Percentiles rank a stretch among this genome's conserved stretches.
Conservation (phyloP, 371 early-diverging fungal genomes). For the Actinomortierella ambigua region DNA sequence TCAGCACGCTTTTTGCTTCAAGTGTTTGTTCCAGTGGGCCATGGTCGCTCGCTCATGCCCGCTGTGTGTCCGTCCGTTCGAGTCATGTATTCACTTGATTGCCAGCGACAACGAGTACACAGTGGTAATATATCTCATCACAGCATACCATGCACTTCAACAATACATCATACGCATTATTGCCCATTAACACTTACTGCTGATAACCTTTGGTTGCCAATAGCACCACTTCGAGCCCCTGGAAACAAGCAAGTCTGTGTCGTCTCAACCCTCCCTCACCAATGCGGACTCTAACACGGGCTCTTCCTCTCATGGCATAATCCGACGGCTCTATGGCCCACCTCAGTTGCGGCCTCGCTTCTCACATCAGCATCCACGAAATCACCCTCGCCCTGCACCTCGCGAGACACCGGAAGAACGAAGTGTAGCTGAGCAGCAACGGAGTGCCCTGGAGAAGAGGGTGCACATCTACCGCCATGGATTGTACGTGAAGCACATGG, state of each 20-base stretch:
- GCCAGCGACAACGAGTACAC: constrained; percentile 11
- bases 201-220: no score
- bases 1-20: constrained; percentile 36
- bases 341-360: constrained; percentile 18
- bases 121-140: constrained; percentile 15
- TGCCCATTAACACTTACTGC: no score
- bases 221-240: constrained; percentile 28
- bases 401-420: constrained; percentile 11
- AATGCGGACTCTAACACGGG: neutral
- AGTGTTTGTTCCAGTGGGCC: constrained; percentile 33
- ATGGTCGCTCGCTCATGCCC: constrained; percentile 33
- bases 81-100: constrained; percentile 26
- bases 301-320: constrained; percentile 19
- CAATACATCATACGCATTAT: no score
- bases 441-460: constrained; percentile 23
- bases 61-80: constrained; percentile 24
- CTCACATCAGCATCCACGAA: neutral
- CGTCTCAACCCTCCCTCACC: neutral
- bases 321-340: constrained; percentile 29
- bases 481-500: constrained; percentile 34
- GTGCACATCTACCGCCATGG: constrained; percentile 32
- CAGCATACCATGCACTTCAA: no score
- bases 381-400: neutral
- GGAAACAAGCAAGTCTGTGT: neutral
- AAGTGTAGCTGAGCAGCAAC: constrained; percentile 18